These are phyloP conservation scores for Emmonsiellopsis sp. DNA, from an alignment of 2,329 filamentous ascomycete genomes.

Conservation along the genomic window DNA sequence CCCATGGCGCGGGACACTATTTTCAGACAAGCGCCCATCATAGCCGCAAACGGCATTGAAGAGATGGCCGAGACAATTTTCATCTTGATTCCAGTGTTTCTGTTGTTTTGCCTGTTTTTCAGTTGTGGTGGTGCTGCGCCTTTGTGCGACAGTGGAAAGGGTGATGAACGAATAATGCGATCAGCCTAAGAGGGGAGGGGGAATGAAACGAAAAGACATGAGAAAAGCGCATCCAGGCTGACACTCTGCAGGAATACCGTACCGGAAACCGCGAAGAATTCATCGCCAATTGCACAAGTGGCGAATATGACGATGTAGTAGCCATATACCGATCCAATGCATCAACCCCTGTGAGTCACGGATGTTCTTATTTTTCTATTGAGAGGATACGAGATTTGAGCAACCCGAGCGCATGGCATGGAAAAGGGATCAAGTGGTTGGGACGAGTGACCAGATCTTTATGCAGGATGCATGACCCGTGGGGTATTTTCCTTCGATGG, in stretches of 20 bases:
- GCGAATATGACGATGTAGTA: constrained; percentile 45
- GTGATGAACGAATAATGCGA: neutral
- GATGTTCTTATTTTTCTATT: neutral
- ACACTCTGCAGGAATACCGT: constrained; percentile 39
- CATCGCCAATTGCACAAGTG: constrained; percentile 44
- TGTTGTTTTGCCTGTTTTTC: neutral
- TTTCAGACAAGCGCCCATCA: no score
- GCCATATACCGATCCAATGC: constrained; percentile 51
- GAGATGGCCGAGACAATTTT: neutral
- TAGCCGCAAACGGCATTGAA: no score
- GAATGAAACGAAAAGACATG: neutral
- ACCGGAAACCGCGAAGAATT: constrained; percentile 46
- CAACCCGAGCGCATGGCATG: no score
- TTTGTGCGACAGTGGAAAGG: neutral
- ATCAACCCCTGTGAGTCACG: constrained; percentile 36
- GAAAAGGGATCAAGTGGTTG: no score
- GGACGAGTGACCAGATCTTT: neutral
- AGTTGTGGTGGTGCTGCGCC: neutral
- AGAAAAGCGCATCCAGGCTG: neutral
- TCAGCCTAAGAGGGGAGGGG: neutral
- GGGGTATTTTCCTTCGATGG: neutral
- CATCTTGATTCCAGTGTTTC: neutral
- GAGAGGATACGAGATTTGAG: neutral
- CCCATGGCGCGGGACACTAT: no score
- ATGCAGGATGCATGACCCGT: neutral